A percentile compares a stretch with the other conserved stretches of the same genome.
Evolutionary conservation across 2,329 filamentous ascomycete species (phyloP).

Genomic region (Neoarthrinium moseri): DNA sequence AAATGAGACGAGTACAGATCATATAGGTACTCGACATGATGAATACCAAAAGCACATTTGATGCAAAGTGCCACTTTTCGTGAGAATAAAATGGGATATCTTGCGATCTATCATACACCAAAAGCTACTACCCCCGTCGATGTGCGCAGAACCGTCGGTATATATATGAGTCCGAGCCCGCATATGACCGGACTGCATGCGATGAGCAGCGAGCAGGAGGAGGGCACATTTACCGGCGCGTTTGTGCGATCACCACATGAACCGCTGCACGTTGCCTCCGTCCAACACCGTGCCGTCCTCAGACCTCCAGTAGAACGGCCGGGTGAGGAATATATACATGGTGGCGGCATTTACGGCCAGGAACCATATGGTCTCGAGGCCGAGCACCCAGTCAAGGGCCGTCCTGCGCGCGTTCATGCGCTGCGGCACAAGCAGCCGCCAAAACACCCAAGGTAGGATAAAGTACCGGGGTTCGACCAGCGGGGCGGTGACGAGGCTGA

Average conservation of each 20-base stretch:
- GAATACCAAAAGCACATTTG: too few relatives aligned
- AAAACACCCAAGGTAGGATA: constrained; percentile 92
- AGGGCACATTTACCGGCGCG: too few relatives aligned
- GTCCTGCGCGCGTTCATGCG: constrained; percentile 10
- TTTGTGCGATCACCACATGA: constrained; percentile 84
- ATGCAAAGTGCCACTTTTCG: too few relatives aligned
- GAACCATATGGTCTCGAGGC: constrained; percentile 69
- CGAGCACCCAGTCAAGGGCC: constrained; percentile 25
- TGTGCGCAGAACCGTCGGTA: too few relatives aligned
- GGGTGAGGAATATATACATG: constrained; percentile 68
- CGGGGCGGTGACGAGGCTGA: constrained; percentile 84
- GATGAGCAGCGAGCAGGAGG: too few relatives aligned
- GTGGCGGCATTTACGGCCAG: constrained; percentile 62
- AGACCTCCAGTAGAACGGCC: constrained; percentile 65
- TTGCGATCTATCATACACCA: too few relatives aligned
- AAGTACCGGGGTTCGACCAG: constrained; percentile 96
- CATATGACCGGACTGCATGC: too few relatives aligned
- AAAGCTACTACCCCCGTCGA: too few relatives aligned
- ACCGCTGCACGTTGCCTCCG: constrained; percentile 64
- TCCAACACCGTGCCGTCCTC: constrained; percentile 52
- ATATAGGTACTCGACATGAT: too few relatives aligned
- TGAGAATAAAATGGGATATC: too few relatives aligned
- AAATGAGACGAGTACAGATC: too few relatives aligned
- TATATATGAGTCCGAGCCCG: too few relatives aligned
- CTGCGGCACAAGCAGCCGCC: constrained; percentile 73